phyloP scores from a whole-genome alignment of 169 alveolate genomes.

The Eimeria acervulina region DNA sequence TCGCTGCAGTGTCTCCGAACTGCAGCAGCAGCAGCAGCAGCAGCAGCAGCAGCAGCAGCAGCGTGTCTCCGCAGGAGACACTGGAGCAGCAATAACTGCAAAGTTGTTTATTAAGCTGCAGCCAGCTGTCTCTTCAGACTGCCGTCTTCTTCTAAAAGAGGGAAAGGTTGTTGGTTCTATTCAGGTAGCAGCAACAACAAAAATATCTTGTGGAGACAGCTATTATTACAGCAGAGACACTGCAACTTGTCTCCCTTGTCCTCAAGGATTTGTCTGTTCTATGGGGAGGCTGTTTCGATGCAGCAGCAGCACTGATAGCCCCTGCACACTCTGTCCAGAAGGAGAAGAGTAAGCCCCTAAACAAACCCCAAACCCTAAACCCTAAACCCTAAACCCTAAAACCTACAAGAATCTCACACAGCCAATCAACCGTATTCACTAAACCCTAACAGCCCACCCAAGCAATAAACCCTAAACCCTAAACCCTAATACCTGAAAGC shows the following conservation, averaged over 20 bases:
- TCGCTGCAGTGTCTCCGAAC: not conserved
- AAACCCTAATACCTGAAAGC: not conserved
- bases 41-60: not conserved
- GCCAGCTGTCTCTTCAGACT: slow-evolving; percentile 30
- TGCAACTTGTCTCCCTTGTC: slow-evolving; percentile 11
- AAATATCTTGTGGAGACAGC: not conserved
- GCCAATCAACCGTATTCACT: not conserved
- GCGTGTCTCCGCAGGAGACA: not conserved
- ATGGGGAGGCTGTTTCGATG: slow-evolving; percentile 30
- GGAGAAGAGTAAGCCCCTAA: not conserved
- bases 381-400: not conserved
- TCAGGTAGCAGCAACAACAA: slow-evolving; percentile 4
- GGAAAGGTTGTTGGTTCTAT: not conserved
- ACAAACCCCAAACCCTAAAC: not conserved
- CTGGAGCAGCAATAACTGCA: not conserved
- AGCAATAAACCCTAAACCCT: slow-evolving; percentile 17
- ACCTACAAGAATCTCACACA: not conserved
- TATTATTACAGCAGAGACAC: slow-evolving; percentile 50
- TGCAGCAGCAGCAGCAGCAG: not conserved
- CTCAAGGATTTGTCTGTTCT: slow-evolving; percentile 29
- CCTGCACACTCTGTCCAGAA: slow-evolving; percentile 31
- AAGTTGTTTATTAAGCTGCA: not conserved
- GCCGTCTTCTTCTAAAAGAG: not conserved
- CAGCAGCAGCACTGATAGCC: too few species aligned
- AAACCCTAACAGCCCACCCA: too few species aligned